phyloP scores from a whole-genome alignment of 805 yeast species.

The Kuraishia cidri region DNA sequence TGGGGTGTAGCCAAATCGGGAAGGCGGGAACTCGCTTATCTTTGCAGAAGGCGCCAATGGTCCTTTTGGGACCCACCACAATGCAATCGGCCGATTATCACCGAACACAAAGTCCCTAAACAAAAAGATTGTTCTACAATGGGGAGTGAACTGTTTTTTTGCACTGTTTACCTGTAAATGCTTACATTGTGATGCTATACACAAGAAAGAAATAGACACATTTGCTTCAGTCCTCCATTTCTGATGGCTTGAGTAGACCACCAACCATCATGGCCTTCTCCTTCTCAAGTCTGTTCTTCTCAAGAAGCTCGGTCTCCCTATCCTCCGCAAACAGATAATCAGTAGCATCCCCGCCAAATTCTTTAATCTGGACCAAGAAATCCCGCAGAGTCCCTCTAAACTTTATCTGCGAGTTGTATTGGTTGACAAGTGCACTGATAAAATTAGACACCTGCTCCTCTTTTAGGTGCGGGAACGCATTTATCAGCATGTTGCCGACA shows the following conservation, averaged over 20 bases:
- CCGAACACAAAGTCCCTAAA: too few relatives aligned
- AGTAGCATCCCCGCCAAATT: conserved; percentile 91
- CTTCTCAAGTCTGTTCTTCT: conserved; percentile 59
- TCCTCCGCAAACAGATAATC: conserved; percentile 94
- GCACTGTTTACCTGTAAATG: too few relatives aligned
- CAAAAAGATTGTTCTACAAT: too few relatives aligned
- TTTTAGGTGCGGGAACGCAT: conserved; percentile 90
- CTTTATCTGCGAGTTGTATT: conserved; percentile 63
- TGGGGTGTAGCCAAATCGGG: too few relatives aligned
- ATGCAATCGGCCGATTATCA: too few relatives aligned
- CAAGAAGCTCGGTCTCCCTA: conserved; percentile 66
- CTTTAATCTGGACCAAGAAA: conserved; percentile 92
- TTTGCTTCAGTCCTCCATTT: conserved; percentile 56
- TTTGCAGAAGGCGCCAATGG: too few relatives aligned
- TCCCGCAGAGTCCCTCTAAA: conserved; percentile 87
- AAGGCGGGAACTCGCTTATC: too few relatives aligned
- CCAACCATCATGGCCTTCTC: conserved; percentile 84
- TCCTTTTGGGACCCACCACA: too few relatives aligned
- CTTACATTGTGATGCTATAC: too few relatives aligned
- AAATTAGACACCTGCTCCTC: conserved; percentile 76
- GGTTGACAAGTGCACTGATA: conserved; percentile 64
- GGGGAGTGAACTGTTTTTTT: too few relatives aligned
- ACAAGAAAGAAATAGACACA: conserved; percentile 1
- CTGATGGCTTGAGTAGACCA: conserved; percentile 91
- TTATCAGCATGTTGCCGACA: conserved; percentile 69